Conservation (phyloP, 1,284 basidiomycete species). For the Cutaneotrichosporon cavernicola region DNA sequence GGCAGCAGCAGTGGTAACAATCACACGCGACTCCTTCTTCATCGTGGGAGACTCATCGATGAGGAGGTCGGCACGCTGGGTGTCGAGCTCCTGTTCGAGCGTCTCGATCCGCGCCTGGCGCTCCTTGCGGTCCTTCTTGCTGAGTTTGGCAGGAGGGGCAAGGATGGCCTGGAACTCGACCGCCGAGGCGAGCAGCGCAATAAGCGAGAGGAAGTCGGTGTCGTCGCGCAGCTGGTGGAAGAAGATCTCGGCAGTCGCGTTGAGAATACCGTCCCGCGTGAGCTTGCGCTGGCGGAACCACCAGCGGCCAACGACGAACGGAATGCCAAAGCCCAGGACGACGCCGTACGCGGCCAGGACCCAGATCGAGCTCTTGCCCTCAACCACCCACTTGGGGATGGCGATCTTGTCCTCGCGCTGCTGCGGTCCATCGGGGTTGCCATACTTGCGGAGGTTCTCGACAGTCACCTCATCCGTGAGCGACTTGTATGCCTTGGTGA, state of each 20-base stretch:
- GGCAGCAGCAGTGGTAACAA: conserved; percentile 40
- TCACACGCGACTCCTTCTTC: conserved; percentile 34
- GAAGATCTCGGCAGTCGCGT: conserved; percentile 79
- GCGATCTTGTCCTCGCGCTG: conserved; percentile 95
- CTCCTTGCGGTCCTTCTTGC: conserved; percentile 53
- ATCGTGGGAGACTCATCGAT: conserved; percentile 39
- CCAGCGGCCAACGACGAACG: conserved; percentile 88
- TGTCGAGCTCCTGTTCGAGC: conserved; percentile 62
- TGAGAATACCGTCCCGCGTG: conserved; percentile 90
- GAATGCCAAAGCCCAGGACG: conserved; percentile 81
- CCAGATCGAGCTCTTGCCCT: conserved; percentile 86
- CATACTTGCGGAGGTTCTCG: conserved; percentile 86
- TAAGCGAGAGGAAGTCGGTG: conserved; percentile 69
- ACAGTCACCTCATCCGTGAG: conserved; percentile 92
- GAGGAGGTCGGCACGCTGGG: conserved; percentile 54
- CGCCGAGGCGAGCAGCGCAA: conserved; percentile 71
- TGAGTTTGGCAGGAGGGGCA: conserved; percentile 33
- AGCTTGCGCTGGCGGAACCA: conserved; percentile 91
- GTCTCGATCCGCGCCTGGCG: conserved; percentile 57
- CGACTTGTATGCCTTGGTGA: conserved; percentile 99
- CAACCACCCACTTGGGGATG: conserved; percentile 89
- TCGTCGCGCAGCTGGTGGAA: conserved; percentile 85
- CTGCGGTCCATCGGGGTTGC: conserved; percentile 95
- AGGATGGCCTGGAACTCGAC: conserved; percentile 60
- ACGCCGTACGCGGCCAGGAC: conserved; percentile 85